Base-by-base conservation (phyloP, 1,284 basidiomycete genomes). In the Sporisorium scitamineum region DNA sequence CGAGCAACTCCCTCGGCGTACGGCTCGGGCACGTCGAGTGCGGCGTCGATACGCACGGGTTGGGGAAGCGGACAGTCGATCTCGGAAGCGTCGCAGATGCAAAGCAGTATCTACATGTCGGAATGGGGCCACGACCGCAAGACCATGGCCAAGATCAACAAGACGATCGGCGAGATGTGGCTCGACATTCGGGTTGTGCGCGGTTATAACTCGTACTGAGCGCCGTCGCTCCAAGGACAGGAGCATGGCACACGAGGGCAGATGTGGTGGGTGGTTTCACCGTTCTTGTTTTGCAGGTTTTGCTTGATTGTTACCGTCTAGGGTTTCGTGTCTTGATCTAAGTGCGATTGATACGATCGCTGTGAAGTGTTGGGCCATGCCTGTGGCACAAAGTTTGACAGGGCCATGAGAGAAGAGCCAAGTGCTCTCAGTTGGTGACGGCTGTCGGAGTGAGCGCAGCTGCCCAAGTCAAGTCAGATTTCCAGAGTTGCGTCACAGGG, bases 101-200 rank as follows among this genome's bases (percentile, higher is more conserved):
- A 76, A 56, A 76, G 74, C 62, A 70, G 61, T 45, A 70, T 72
- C 54, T 72, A 73, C 58, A 63, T 72, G 69, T 65, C 66, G 5
- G 76, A 79, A 24, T 72, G 72, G 72, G 76, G 69, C 18, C 44
- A 66, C 16, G 74, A 76, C 42, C 44, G 74, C 22, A 76, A 76
- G 56, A 73, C 70, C 9, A 68, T 79, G 14, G 61, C 71, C 51
- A 80, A 78, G 70, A 66, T 81, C 54, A 70, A 76, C 62, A 81
- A 81, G 76, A 80, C 72, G 14, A 72, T 78, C 32, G 80, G 80
- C 18, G 69, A 67, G 53, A 68, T 79, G 70, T 79, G 73, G 73
- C 37, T 76, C 39, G 74, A 76, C n/a, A 62, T 79, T 9, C 56
- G 77, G 4, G 45, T 79, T 7, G 77, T 79, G 13, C 55, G 77